Conservation (phyloP, 108 stramenopile species). For the Mayamaea pseudoterrestris region DNA sequence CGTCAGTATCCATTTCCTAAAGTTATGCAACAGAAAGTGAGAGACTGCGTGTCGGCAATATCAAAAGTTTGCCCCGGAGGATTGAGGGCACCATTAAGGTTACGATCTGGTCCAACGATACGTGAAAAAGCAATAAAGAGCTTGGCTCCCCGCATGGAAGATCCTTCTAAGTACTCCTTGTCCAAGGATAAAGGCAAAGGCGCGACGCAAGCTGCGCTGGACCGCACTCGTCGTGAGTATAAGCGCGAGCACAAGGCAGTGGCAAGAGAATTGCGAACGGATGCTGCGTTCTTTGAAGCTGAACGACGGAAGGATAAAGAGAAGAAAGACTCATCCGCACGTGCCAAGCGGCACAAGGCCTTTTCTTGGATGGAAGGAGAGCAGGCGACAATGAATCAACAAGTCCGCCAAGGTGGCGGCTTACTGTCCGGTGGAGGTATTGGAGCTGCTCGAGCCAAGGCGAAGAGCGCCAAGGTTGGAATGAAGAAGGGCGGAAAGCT, state of each 20-base stretch:
- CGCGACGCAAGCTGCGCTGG: slow-evolving; percentile 62
- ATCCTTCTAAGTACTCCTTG: slow-evolving; percentile 70
- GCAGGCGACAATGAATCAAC: slow-evolving; percentile 86
- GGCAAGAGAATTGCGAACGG: slow-evolving; percentile 79
- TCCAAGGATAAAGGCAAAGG: slow-evolving; percentile 89
- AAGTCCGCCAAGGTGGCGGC: slow-evolving; percentile 75
- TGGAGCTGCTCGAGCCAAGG: slow-evolving; percentile 64
- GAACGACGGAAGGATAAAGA: slow-evolving; percentile 68
- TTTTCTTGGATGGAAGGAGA: slow-evolving; percentile 86
- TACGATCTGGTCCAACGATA: slow-evolving; percentile 28
- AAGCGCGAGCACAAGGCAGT: slow-evolving; percentile 94
- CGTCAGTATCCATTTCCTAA: slow-evolving; percentile 32
- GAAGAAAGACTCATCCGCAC: slow-evolving; percentile 36
- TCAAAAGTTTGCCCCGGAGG: slow-evolving; percentile 16
- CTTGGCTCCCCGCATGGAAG: slow-evolving; percentile 83
- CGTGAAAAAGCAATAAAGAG: slow-evolving; percentile 47
- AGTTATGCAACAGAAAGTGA: slow-evolving; percentile 22
- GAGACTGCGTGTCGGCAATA: slow-evolving; percentile 23
- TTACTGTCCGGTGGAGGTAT: slow-evolving; percentile 77
- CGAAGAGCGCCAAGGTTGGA: slow-evolving; percentile 61
- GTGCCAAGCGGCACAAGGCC: slow-evolving; percentile 74
- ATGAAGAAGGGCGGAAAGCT: slow-evolving; percentile 88
- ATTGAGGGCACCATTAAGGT: slow-evolving; percentile 33
- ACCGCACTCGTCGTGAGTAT: slow-evolving; percentile 82
- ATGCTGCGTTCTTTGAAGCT: slow-evolving; percentile 68